Evolutionary conservation across 331 rosid species (phyloP).

Genomic region (Pyrus hybrid): DNA sequence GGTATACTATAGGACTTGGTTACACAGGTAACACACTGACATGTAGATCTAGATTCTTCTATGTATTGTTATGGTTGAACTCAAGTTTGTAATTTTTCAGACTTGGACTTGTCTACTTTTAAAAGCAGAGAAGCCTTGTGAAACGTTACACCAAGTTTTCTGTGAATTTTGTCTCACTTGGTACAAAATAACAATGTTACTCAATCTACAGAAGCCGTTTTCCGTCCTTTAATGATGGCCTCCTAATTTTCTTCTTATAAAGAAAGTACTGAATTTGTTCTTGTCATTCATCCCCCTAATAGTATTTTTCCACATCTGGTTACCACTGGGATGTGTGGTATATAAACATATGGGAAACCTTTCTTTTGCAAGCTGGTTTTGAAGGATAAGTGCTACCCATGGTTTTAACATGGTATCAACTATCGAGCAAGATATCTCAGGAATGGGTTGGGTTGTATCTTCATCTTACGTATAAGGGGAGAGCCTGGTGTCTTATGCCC

Average conservation of each 20-base stretch:
- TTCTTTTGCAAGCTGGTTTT: not conserved
- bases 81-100: not conserved
- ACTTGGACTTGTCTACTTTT: not conserved
- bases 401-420: not conserved
- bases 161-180: not conserved
- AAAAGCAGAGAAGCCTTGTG: not conserved
- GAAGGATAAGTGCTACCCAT: not conserved
- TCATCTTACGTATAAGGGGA: not conserved
- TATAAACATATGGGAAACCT: not conserved
- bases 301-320: not conserved
- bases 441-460: too few relatives aligned
- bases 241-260: not conserved
- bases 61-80: not conserved
- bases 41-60: slow-evolving; percentile 11
- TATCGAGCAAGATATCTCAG: not conserved
- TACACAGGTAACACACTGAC: slow-evolving; percentile 79
- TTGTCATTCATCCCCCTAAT: not conserved
- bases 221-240: not conserved
- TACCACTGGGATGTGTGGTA: too few relatives aligned
- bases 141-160: not conserved
- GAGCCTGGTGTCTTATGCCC: not conserved
- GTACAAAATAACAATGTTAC: not conserved
- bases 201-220: not conserved
- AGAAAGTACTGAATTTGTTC: not conserved
- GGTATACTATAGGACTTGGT: slow-evolving; percentile 80